Percentiles rank a stretch among this genome's conserved stretches.
These are phyloP conservation scores for Ogataea paradorogensis DNA, from an alignment of 805 yeast species.

Conservation along the genomic window DNA sequence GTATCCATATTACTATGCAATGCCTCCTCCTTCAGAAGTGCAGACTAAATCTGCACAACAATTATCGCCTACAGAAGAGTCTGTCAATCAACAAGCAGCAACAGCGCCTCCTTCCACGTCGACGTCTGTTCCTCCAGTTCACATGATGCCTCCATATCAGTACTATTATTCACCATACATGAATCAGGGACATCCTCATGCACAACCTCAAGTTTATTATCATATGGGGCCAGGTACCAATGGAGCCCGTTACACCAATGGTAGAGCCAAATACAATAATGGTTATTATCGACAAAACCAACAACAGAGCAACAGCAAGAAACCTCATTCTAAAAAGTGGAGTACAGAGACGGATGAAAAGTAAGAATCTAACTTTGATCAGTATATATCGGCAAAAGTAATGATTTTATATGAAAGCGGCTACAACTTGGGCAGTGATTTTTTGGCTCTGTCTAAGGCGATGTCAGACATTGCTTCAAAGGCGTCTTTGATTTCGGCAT, in stretches of 20 bases:
- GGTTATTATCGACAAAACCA: constrained; percentile 3
- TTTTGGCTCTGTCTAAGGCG: constrained; percentile 69
- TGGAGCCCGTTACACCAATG: constrained; percentile 9
- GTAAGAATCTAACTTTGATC: background rate
- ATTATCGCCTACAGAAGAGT: background rate
- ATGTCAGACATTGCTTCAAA: constrained; percentile 90
- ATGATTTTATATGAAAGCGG: constrained; percentile 1
- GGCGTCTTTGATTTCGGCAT: constrained; percentile 60
- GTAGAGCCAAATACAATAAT: constrained; percentile 9
- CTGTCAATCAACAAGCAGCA: constrained; percentile 6
- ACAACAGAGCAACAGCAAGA: constrained; percentile 6
- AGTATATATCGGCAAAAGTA: constrained; percentile 6
- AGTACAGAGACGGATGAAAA: constrained; percentile 3
- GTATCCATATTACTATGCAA: constrained; percentile 18
- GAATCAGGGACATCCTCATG: constrained; percentile 11
- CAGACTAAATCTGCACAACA: background rate
- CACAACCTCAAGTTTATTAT: constrained; percentile 9
- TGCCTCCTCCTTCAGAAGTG: constrained; percentile 6
- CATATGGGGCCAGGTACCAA: constrained; percentile 4
- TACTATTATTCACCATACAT: constrained; percentile 19
- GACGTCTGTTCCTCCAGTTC: constrained; percentile 11
- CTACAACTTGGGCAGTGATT: constrained; percentile 43
- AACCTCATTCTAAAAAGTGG: constrained; percentile 5
- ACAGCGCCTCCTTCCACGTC: constrained; percentile 4
- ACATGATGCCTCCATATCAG: constrained; percentile 14